Base-by-base conservation (phyloP, 2,329 filamentous ascomycete genomes). In the Alternaria dauci region DNA sequence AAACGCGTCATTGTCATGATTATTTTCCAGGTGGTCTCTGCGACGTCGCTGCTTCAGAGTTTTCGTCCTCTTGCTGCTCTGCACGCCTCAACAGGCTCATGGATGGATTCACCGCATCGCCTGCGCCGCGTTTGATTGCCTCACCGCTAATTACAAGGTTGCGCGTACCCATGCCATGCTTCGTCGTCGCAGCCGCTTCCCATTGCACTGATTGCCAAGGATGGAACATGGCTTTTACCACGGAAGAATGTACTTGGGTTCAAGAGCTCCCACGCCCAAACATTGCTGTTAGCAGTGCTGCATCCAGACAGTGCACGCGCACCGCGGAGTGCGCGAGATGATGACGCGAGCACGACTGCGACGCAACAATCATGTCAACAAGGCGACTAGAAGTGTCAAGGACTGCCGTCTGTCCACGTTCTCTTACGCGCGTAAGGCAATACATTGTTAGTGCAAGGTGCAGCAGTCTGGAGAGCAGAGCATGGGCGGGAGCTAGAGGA, bases 61-160 rank as follows among this genome's bases (percentile, higher is more conserved):
- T 54, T 59, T 61, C 52, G 38, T 50, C 28, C 39, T 53, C 48
- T 50, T 62, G 56, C 55, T 55, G 53, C 30, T 50, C 54, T 34
- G 52, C 52, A 50, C 64, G 60, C 63, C 58, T 59, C 68, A 63
- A 67, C 62, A 67, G 52, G 12, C 26, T 12, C 43, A 25, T n/a
- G 25, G 14, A 50, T 36, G 46, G 30, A 58, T 55, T 58, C 62
- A 51, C 61, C 61, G 59, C 55, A 50, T 58, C 56, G 57, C 57
- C 52, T 50, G 23, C 32, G 55, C 58, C 51, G 36, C 36, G n/a
- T 52, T 14, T 26, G 46, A 60, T 28, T 61, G 55, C 32, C 65
- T 64, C 66, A 70, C 68, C 68, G 68, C 68, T 64, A 61, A 50
- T 38, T 50, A 8, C 46, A 50, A 36, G 30, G 54, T 64, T 65